Conservation (phyloP, 2,329 filamentous ascomycete genomes). For the Fusarium sp. region DNA sequence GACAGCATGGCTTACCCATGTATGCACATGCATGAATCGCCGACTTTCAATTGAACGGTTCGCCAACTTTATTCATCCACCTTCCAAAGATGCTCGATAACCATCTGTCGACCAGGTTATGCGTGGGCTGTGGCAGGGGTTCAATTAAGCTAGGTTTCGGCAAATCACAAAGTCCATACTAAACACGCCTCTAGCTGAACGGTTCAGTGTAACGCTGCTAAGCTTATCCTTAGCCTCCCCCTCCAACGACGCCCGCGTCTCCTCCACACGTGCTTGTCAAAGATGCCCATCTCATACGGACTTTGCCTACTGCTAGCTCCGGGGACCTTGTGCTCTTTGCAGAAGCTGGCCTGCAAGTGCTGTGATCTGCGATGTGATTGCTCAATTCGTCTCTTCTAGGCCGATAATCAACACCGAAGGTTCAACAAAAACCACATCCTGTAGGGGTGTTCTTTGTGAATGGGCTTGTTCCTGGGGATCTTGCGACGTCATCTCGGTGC, state of each 20-base stretch:
- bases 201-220: constrained; percentile 19
- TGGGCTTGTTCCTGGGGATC: constrained; percentile 17
- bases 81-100: background rate
- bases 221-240: constrained; percentile 16
- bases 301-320: constrained; percentile 3
- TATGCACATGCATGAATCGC: constrained; percentile 10
- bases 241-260: constrained; percentile 34
- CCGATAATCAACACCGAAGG: constrained; percentile 32
- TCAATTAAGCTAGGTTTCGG: constrained; percentile 8
- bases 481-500: constrained; percentile 21
- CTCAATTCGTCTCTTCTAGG: constrained; percentile 18
- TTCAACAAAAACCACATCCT: constrained; percentile 9
- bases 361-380: constrained; percentile 31
- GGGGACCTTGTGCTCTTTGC: constrained; percentile 18
- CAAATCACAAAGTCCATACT: constrained; percentile 36
- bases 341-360: constrained; percentile 23
- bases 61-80: background rate
- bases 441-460: constrained; percentile 13
- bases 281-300: constrained; percentile 10
- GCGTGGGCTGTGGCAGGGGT: constrained; percentile 21
- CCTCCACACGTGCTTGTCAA: constrained; percentile 36
- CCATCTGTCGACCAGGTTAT: background rate
- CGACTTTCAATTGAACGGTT: constrained; percentile 3
- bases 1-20: constrained; percentile 8
- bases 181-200: constrained; percentile 34